These are phyloP conservation scores for Vaccinium corymbosum DNA, from an alignment of 148 eudicot species.

Conservation along the genomic window DNA sequence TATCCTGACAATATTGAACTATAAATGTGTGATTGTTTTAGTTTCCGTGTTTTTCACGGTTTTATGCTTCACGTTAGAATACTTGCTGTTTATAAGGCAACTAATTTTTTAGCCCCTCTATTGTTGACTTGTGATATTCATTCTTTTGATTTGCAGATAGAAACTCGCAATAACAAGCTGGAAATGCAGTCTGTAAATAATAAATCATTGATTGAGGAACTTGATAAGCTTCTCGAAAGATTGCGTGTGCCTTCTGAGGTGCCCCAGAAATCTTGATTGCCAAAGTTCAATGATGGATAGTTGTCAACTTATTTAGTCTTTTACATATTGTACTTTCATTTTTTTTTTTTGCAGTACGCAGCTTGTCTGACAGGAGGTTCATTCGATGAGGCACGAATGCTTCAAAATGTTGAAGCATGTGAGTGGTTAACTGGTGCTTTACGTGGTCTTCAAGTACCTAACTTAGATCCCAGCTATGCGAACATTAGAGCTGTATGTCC, in stretches of 20 bases:
- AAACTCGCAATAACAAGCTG: slow-evolving; percentile 90
- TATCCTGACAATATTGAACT: background rate
- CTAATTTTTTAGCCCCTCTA: background rate
- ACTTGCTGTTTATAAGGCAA: background rate
- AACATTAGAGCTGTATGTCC: slow-evolving; percentile 79
- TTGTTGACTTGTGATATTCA: background rate
- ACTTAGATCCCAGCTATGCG: slow-evolving; percentile 65
- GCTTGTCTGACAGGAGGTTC: slow-evolving; percentile 80
- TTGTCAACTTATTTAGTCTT: background rate
- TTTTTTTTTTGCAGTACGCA: slow-evolving; percentile 51
- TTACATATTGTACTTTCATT: slow-evolving; percentile 8
- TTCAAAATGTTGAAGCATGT: slow-evolving; percentile 82
- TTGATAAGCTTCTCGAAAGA: slow-evolving; percentile 91
- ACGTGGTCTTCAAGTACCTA: slow-evolving; percentile 70
- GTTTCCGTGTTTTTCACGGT: background rate
- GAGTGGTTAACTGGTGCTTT: slow-evolving; percentile 85
- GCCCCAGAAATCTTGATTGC: background rate
- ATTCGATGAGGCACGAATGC: slow-evolving; percentile 87
- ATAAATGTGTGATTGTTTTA: background rate
- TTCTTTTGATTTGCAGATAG: slow-evolving; percentile 57
- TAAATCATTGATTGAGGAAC: slow-evolving; percentile 72
- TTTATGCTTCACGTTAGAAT: background rate
- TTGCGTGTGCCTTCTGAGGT: slow-evolving; percentile 87
- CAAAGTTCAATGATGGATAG: background rate
- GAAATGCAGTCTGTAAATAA: slow-evolving; percentile 96